These are phyloP conservation scores for Paraleonurus japonicus DNA, from an alignment of 257 asterid species.

Conservation along the genomic window DNA sequence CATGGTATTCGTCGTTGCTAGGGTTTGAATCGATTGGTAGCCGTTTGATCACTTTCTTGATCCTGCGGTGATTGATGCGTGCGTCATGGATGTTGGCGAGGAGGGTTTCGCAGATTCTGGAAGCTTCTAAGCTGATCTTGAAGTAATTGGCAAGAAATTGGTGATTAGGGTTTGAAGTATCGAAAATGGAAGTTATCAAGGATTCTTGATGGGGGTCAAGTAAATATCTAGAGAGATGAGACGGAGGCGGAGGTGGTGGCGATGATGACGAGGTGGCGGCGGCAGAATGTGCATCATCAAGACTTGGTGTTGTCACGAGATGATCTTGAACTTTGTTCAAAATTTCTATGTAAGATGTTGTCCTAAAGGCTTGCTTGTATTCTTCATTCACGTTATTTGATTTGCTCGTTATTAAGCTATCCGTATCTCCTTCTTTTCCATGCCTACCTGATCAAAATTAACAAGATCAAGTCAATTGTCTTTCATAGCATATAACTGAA, in stretches of 20 bases:
- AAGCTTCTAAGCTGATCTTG: slow-evolving; percentile 46
- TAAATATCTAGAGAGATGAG: slow-evolving; percentile 21
- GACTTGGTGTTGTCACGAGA: slow-evolving; percentile 27
- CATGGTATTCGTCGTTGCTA: slow-evolving; percentile 25
- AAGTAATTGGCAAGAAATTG: slow-evolving; percentile 47
- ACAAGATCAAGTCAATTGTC: too few relatives aligned
- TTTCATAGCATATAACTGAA: too few relatives aligned
- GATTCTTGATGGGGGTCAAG: slow-evolving; percentile 40
- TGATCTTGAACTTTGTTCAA: slow-evolving; percentile 44
- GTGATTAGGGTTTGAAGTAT: slow-evolving; percentile 29
- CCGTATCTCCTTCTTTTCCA: slow-evolving; percentile 24
- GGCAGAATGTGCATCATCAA: slow-evolving; percentile 19
- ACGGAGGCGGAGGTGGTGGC: slow-evolving; percentile 18
- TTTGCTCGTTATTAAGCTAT: slow-evolving; percentile 36
- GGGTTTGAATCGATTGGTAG: slow-evolving; percentile 12
- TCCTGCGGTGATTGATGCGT: slow-evolving; percentile 31
- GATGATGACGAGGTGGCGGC: slow-evolving; percentile 19
- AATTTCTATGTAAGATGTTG: slow-evolving; percentile 69
- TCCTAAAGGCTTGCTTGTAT: slow-evolving; percentile 67
- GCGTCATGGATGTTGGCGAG: slow-evolving; percentile 40
- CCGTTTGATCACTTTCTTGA: slow-evolving; percentile 31
- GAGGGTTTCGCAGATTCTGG: slow-evolving; percentile 47
- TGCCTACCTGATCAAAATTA: slow-evolving; percentile 33
- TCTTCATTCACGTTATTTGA: slow-evolving; percentile 54
- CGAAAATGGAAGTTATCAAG: slow-evolving; percentile 22